Conservation (phyloP, 441 rosid species). For the Breynia disticha region DNA sequence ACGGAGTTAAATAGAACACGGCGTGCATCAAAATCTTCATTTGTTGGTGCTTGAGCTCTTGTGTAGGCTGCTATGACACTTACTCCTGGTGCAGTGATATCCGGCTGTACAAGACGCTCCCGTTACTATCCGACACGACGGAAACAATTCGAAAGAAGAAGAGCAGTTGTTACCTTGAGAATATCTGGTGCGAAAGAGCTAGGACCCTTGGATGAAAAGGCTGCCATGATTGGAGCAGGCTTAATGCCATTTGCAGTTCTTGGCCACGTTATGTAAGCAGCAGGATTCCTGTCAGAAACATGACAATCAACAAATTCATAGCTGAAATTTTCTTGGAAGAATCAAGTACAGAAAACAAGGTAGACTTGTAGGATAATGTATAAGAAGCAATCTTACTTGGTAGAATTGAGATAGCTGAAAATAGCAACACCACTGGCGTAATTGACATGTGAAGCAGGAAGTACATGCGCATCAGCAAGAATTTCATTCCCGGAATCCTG, state of each 20-base stretch:
- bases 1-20: slow-evolving; percentile 21
- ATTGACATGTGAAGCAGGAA: slow-evolving; percentile 39
- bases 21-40: slow-evolving; percentile 25
- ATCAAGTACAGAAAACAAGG: not conserved
- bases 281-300: slow-evolving; percentile 13
- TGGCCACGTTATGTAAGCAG: slow-evolving; percentile 17
- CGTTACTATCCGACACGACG: not conserved
- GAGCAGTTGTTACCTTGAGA: slow-evolving; percentile 27
- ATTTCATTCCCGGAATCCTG: slow-evolving; percentile 28
- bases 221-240: slow-evolving; percentile 58
- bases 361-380: not conserved
- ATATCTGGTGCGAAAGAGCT: slow-evolving; percentile 39
- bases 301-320: not conserved
- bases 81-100: slow-evolving; percentile 62
- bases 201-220: slow-evolving; percentile 56
- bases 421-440: slow-evolving; percentile 25
- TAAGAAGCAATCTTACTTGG: slow-evolving; percentile 23
- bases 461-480: slow-evolving; percentile 44
- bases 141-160: not conserved
- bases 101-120: slow-evolving; percentile 25
- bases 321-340: not conserved
- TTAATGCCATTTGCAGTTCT: slow-evolving; percentile 10
- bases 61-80: slow-evolving; percentile 45
- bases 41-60: slow-evolving; percentile 31
- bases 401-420: slow-evolving; percentile 30